A percentile compares a stretch with the other conserved stretches of the same genome.
Evolutionary conservation across 2,329 filamentous ascomycete species (phyloP).

Genomic region (Fusarium chaquense): DNA sequence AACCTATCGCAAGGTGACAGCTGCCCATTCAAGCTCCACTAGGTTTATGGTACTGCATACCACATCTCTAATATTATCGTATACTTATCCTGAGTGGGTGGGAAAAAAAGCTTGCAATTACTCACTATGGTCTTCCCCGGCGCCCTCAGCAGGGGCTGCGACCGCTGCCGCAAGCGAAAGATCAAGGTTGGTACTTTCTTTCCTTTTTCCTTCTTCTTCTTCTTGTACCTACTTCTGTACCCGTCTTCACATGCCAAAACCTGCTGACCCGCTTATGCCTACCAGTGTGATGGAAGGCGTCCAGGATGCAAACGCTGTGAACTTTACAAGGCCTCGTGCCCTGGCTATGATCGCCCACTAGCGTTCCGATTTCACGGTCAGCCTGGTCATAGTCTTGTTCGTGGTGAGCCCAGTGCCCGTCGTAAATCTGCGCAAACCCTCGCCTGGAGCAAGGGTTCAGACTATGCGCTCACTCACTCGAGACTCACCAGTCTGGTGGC

Average conservation of each 20-base stretch:
- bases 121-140: slow-evolving; percentile 33
- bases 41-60: background rate
- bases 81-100: background rate
- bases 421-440: slow-evolving; percentile 5
- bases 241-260: too few species aligned
- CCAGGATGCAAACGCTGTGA: slow-evolving; percentile 36
- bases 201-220: background rate
- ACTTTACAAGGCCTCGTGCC: slow-evolving; percentile 32
- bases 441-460: slow-evolving; percentile 4
- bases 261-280: background rate
- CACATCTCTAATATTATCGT: background rate
- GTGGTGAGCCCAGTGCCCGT: background rate
- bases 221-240: background rate
- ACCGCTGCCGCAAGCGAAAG: slow-evolving; percentile 33
- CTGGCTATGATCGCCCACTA: slow-evolving; percentile 36
- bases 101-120: background rate
- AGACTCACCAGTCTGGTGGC: slow-evolving; percentile 1
- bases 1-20: background rate
- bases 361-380: slow-evolving; percentile 34
- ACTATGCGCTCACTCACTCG: background rate
- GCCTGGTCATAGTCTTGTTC: slow-evolving; percentile 27
- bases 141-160: slow-evolving; percentile 27
- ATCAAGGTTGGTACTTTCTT: slow-evolving; percentile 22
- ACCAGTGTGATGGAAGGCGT: slow-evolving; percentile 32
- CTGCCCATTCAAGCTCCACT: slow-evolving; percentile 14